Conservation (phyloP, 2,329 filamentous ascomycete genomes). For the Trichoderma oligosporum region DNA sequence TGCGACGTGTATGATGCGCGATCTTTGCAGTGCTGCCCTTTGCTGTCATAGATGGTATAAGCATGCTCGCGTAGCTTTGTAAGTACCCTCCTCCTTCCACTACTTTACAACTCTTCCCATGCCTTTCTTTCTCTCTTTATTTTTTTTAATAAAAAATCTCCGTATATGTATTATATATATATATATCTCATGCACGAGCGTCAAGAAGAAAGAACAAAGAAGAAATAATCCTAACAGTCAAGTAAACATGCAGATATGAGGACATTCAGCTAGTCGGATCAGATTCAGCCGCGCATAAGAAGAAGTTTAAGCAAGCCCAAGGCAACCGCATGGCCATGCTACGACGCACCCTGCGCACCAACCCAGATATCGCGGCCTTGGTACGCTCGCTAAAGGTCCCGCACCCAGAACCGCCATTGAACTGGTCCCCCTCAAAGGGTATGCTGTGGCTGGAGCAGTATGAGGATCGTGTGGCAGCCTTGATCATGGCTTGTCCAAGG, state of each 20-base stretch:
- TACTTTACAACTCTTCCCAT: too few relatives aligned
- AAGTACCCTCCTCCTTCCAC: slow-evolving; percentile 31
- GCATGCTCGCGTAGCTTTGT: slow-evolving; percentile 50
- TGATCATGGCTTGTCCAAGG: slow-evolving; percentile 64
- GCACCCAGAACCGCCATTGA: slow-evolving; percentile 41
- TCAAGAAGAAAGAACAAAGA: too few relatives aligned
- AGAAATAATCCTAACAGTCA: background rate
- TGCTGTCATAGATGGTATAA: slow-evolving; percentile 51
- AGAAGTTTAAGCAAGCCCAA: slow-evolving; percentile 52
- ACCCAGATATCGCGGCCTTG: slow-evolving; percentile 49
- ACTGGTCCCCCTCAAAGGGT: slow-evolving; percentile 24
- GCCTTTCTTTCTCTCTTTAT: background rate
- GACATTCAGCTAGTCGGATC: slow-evolving; percentile 56
- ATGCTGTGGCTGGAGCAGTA: slow-evolving; percentile 47
- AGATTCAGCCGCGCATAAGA: slow-evolving; percentile 55
- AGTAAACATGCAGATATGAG: slow-evolving; percentile 43
- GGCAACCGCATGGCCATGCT: slow-evolving; percentile 54
- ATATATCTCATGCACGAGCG: too few relatives aligned
- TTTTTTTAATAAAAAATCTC: too few relatives aligned
- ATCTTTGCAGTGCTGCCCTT: slow-evolving; percentile 50
- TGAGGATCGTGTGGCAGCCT: slow-evolving; percentile 54
- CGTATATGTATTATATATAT: too few relatives aligned
- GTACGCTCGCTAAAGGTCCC: slow-evolving; percentile 56
- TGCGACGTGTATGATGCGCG: slow-evolving; percentile 63
- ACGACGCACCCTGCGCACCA: slow-evolving; percentile 53